A percentile compares a stretch with the other conserved stretches of the same genome.
Evolutionary conservation across 371 early-diverging fungal species (phyloP).

Genomic region (Rhizopus microsporus): DNA sequence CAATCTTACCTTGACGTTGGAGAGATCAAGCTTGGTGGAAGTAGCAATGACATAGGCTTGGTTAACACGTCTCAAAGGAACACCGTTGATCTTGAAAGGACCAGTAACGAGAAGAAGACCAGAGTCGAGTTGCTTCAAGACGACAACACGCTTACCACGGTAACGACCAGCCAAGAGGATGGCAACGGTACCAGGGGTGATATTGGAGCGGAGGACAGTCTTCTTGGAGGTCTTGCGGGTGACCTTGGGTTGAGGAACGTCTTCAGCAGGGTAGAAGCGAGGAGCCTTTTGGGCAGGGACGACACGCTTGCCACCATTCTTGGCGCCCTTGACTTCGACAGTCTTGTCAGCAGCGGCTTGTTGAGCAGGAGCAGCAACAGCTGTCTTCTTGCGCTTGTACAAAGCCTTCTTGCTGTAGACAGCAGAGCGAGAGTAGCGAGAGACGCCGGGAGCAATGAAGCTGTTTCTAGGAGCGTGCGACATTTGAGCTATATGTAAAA

Average conservation of each 20-base stretch:
- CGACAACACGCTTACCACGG: slow-evolving; percentile 98
- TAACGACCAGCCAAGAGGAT: slow-evolving; percentile 96
- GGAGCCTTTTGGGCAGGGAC: slow-evolving; percentile 75
- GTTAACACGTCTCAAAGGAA: slow-evolving; percentile 97
- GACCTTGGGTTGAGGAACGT: slow-evolving; percentile 76
- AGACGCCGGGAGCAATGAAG: slow-evolving; percentile 82
- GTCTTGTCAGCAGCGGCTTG: slow-evolving; percentile 66
- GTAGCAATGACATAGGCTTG: slow-evolving; percentile 98
- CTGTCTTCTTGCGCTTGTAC: slow-evolving; percentile 79
- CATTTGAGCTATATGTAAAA: slow-evolving; percentile 42
- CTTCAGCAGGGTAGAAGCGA: slow-evolving; percentile 89
- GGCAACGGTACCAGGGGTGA: slow-evolving; percentile 97
- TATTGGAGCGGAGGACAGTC: slow-evolving; percentile 80
- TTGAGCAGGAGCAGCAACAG: slow-evolving; percentile 53
- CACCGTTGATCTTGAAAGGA: slow-evolving; percentile 97
- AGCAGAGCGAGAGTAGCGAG: slow-evolving; percentile 80
- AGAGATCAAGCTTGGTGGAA: slow-evolving; percentile 93
- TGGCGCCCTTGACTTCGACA: slow-evolving; percentile 76
- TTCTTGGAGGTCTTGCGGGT: slow-evolving; percentile 80
- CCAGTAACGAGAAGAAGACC: slow-evolving; percentile 97
- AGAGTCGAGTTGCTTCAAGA: slow-evolving; percentile 94
- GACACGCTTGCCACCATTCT: slow-evolving; percentile 81
- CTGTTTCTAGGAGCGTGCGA: slow-evolving; percentile 73
- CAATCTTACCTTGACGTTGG: slow-evolving; percentile 63
- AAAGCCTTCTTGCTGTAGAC: slow-evolving; percentile 82